A percentile compares a stretch with the other conserved stretches of the same genome.
phyloP scores from a whole-genome alignment of 2,329 filamentous ascomycete genomes.

The Endoconidiophora polonica region DNA sequence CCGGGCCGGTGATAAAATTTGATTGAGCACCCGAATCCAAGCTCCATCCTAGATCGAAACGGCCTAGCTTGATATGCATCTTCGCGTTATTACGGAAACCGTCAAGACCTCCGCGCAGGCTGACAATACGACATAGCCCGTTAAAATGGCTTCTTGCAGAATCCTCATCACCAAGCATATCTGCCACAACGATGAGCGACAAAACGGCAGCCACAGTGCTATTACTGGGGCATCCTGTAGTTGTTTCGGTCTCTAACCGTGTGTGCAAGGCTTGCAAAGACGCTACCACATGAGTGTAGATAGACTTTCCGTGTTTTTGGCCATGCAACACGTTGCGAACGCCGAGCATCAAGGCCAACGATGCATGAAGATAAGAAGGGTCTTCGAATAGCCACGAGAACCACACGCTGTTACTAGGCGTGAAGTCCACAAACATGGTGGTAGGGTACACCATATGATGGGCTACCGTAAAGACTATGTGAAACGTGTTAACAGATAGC shows the following conservation, averaged over 20 bases:
- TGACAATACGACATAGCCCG: conserved; percentile 11
- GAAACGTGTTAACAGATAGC: neutral
- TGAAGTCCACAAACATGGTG: conserved; percentile 11
- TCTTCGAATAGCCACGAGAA: conserved; percentile 11
- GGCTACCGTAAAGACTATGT: conserved; percentile 10
- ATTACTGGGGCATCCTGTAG: conserved; percentile 4
- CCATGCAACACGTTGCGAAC: conserved; percentile 12
- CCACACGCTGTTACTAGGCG: conserved; percentile 9
- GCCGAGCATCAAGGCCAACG: conserved; percentile 11
- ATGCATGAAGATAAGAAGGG: conserved; percentile 9
- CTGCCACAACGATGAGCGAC: conserved; percentile 11
- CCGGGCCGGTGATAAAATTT: conserved; percentile 6
- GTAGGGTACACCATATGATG: conserved; percentile 12
- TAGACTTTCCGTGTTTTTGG: conserved; percentile 6
- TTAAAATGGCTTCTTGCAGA: conserved; percentile 11
- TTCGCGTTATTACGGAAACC: conserved; percentile 11
- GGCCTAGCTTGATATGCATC: conserved; percentile 12
- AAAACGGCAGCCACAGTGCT: conserved; percentile 11
- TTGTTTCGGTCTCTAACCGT: conserved; percentile 1
- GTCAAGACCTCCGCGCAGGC: conserved; percentile 10
- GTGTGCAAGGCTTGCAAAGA: conserved; percentile 11
- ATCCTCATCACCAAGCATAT: conserved; percentile 11
- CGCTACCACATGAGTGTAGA: conserved; percentile 8
- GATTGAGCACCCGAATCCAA: conserved; percentile 9
- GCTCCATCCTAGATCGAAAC: conserved; percentile 10